Evolutionary conservation across 163 green algal genomes (phyloP), one percentile per base, ranked within the genome.

Genomic region (Scenedesmus sp.): DNA sequence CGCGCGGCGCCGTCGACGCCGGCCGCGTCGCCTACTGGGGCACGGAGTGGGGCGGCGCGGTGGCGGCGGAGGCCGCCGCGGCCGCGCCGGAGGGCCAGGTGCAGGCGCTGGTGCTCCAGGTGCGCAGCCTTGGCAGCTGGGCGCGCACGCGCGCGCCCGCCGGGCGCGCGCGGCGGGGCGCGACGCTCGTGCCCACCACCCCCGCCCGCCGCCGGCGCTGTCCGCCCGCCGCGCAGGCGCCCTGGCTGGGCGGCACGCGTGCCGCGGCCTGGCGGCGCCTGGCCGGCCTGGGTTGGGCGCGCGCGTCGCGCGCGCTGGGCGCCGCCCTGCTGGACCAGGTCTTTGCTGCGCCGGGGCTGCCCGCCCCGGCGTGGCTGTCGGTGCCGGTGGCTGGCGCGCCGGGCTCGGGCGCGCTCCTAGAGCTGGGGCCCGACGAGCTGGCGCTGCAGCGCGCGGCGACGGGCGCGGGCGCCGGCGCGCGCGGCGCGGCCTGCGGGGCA

Each of bases 21-120:
- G 28, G 17, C 17, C n/a, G 65, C 13, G 26, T 75, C 28, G 65
- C 65, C 15, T 75, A 51, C 26, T 75, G 65, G 65, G 65, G 65
- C 15, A 29, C 47, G 2, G 65, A 75, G 18, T 74, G 65, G 65
- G 47, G 47, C 15, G 65, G 6, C 10, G 50, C 65, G 26, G 24
- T 47, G 22, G 48, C 14, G 9, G 65, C 63, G 17, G 63, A 48
- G 7, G 28, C 57, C 17, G 65, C 65, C 5, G 65, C 65, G 65
- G 44, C 45, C 28, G 7, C 31, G 24, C 28, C 28, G n/a, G 15
- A 48, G 31, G 47, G 33, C 14, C 4, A 17, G 2, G 65, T 62
- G 26, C 65, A 62, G 44, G 28, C 47, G 6, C 4, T 75, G 17
- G 33, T 75, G 3, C 10, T 75, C 7, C 65, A 75, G 65, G 65